These are phyloP conservation scores for Trichoderma semiorbis DNA, from an alignment of 2,329 filamentous ascomycete species.

Conservation along the genomic window DNA sequence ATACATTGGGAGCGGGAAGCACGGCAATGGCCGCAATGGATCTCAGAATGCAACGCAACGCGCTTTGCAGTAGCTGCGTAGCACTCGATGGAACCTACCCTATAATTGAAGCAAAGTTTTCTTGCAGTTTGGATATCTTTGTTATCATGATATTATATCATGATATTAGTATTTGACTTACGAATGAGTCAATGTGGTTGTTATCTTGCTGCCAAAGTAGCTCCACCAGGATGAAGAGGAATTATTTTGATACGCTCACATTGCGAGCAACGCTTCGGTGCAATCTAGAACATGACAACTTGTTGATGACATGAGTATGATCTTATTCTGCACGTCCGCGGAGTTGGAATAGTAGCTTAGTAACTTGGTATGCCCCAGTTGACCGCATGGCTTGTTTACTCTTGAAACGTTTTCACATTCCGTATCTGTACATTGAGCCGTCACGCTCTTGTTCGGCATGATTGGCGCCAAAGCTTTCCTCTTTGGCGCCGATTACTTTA, in stretches of 20 bases:
- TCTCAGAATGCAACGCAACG: neutral
- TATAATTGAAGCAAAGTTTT: neutral
- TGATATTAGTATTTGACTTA: neutral
- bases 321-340: neutral
- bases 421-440: conserved; percentile 6
- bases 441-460: neutral
- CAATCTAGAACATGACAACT: neutral
- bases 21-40: neutral
- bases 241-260: neutral
- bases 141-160: neutral
- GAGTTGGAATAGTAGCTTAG: neutral
- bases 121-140: neutral
- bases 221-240: neutral
- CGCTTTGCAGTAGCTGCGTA: neutral
- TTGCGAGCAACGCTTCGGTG: neutral
- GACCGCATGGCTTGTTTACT: neutral
- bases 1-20: neutral
- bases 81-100: conserved; percentile 1
- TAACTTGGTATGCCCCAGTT: neutral
- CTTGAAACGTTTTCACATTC: neutral
- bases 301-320: neutral
- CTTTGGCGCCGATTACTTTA: neutral
- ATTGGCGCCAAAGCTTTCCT: neutral
- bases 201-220: neutral
- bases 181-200: neutral